A percentile compares a stretch with the other conserved stretches of the same genome.
Evolutionary conservation across 495 filamentous ascomycete species (phyloP).

Genomic region (Aspergillus steynii): DNA sequence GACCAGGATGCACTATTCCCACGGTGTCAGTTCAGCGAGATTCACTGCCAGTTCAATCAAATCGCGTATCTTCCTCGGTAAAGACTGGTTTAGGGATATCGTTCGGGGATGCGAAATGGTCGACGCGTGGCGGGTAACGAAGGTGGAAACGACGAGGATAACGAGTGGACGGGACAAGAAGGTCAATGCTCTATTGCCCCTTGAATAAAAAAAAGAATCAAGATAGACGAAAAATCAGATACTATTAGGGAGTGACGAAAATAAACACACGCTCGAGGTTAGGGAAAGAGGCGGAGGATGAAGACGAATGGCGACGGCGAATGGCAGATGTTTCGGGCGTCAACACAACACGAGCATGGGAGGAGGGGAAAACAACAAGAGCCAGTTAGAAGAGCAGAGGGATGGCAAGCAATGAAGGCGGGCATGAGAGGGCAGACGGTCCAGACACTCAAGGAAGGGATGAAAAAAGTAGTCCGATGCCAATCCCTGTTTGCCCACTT

Average conservation of each 20-base stretch:
- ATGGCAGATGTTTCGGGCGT: background rate
- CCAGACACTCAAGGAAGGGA: background rate
- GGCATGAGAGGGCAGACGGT: constrained; percentile 5
- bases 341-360: background rate
- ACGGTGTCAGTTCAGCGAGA: no score
- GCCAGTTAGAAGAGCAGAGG: background rate
- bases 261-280: background rate
- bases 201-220: background rate
- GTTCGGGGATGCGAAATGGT: background rate
- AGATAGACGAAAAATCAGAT: background rate
- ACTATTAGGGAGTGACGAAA: background rate
- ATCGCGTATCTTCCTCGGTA: background rate
- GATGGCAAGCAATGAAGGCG: constrained; percentile 12
- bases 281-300: background rate
- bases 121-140: constrained; percentile 1
- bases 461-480: constrained; percentile 2
- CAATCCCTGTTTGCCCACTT: constrained; percentile 4
- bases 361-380: constrained; percentile 1
- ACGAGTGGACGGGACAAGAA: constrained; percentile 10
- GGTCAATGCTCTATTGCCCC: background rate
- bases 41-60: background rate
- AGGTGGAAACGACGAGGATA: background rate
- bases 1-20: background rate
- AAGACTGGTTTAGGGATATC: background rate
- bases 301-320: background rate